Conservation (phyloP, 192 early-diverging fungal species). For the Coemansia pectinata region DNA sequence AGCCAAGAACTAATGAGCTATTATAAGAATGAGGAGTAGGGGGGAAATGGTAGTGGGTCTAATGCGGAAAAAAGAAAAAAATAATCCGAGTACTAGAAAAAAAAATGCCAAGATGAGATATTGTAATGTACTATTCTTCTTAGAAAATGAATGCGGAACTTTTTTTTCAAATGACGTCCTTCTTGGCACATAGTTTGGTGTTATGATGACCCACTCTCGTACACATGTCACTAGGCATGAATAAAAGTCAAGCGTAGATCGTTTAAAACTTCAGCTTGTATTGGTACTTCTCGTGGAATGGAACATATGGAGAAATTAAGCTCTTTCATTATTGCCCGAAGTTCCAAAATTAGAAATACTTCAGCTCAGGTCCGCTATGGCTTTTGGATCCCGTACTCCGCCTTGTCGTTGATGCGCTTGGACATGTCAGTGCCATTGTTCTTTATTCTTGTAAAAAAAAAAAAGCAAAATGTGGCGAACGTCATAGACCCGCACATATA, state of each 20-base stretch:
- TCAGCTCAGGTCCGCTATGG: neutral
- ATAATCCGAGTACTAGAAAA: neutral
- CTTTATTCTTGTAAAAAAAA: neutral
- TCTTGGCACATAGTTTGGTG: neutral
- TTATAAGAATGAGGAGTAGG: neutral
- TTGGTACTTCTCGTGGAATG: neutral
- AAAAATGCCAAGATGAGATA: neutral
- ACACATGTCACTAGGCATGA: neutral
- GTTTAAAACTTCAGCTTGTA: neutral
- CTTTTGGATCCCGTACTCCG: neutral
- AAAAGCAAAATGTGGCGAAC: too few relatives aligned
- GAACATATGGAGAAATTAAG: neutral
- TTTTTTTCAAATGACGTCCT: neutral
- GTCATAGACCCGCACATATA: too few relatives aligned
- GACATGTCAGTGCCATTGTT: neutral
- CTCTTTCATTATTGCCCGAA: neutral
- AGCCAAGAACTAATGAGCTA: neutral
- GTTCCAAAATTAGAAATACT: neutral
- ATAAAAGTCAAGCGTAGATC: neutral
- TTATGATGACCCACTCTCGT: neutral
- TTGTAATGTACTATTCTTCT: neutral
- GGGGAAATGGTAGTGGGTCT: neutral
- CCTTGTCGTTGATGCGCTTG: neutral
- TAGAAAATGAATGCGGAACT: neutral
- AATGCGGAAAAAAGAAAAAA: neutral